Conservation (phyloP, 106 monocot species). For the Amphibolis antarctica region DNA sequence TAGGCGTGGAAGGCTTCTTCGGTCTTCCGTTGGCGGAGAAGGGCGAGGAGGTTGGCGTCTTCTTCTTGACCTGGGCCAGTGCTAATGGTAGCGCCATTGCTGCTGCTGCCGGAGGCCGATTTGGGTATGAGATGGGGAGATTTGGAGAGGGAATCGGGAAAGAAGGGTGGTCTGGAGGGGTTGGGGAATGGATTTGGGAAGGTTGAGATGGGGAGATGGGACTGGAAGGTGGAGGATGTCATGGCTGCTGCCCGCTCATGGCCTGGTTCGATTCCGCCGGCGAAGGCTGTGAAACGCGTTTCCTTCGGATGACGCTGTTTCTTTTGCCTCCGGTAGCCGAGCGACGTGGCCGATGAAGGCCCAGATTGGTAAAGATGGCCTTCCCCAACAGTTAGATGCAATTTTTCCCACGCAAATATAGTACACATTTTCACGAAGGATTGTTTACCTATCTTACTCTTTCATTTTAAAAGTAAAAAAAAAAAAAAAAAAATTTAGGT, state of each 20-base stretch:
- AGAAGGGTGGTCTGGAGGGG: background rate
- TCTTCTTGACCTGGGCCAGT: slow-evolving; percentile 14
- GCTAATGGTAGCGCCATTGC: background rate
- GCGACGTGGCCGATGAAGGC: too few species aligned
- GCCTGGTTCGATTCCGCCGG: slow-evolving; percentile 1
- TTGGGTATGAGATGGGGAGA: background rate
- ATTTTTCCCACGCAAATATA: too few species aligned
- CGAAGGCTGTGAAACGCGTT: too few species aligned
- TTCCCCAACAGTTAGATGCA: too few species aligned
- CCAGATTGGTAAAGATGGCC: too few species aligned
- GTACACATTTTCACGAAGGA: too few species aligned
- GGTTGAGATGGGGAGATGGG: background rate
- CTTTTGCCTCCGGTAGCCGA: too few species aligned
- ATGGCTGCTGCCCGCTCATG: background rate
- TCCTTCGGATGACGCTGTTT: too few species aligned
- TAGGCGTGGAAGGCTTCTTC: slow-evolving; percentile 51
- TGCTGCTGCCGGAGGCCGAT: slow-evolving; percentile 1
- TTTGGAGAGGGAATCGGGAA: background rate
- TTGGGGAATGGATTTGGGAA: background rate
- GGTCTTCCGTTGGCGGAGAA: slow-evolving; percentile 56
- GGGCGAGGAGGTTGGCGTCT: slow-evolving; percentile 42
- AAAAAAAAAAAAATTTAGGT: too few species aligned
- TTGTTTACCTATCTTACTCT: too few species aligned
- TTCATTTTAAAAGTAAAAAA: too few species aligned
- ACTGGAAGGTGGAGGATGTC: slow-evolving; percentile 2